Base-by-base conservation (phyloP, 805 yeast genomes). In the Cyberlindnera galapagoensis region DNA sequence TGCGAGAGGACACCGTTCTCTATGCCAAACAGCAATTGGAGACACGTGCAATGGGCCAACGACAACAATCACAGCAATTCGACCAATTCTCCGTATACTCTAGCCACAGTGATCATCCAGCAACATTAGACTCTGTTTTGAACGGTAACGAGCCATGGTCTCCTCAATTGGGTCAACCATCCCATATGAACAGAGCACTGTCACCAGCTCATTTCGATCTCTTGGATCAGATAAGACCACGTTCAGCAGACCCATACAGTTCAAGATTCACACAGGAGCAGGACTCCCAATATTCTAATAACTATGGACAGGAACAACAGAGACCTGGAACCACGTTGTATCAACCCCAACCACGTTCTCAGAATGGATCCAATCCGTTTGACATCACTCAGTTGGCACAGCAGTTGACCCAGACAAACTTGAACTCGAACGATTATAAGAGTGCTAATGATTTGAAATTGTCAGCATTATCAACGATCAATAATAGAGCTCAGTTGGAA, bases 391-490 rank as follows among this genome's bases (percentile, higher is more conserved):
- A 48, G 27, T 24, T 51, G 25, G 54, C 56, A 5, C 56, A 51
- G 30, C 54, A 51, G 25, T 16, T 51, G 27, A 43, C 49, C 1
- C 46, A 35, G 13, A 24, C 43, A 2, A 43, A 49, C 8, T 30
- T 36, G 14, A 43, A 36, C 24, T 28, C 30, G 12, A 34, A 34
- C n/a, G 53, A 46, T n/a, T 44, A 40, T 12, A 43, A 48, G 23
- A 12, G 16, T 3, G 38, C 44, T 7, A 64, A 67, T 19, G 70
- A 73, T n/a, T 56, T 71, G 54, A 78, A 78, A 49, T 57, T 78
- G 42, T 80, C 81, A 5, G 85, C 85, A 1, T 62, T 78, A 35
- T 71, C 78, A 17, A 77, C 85, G 3, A 77, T 76, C 39, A 74
- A 74, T 52, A 66, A 71, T 7, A 54, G 83, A 15, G 75, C 54